These are phyloP conservation scores for Chaetoceros muelleri DNA, from an alignment of 108 stramenopile species.

Conservation along the genomic window DNA sequence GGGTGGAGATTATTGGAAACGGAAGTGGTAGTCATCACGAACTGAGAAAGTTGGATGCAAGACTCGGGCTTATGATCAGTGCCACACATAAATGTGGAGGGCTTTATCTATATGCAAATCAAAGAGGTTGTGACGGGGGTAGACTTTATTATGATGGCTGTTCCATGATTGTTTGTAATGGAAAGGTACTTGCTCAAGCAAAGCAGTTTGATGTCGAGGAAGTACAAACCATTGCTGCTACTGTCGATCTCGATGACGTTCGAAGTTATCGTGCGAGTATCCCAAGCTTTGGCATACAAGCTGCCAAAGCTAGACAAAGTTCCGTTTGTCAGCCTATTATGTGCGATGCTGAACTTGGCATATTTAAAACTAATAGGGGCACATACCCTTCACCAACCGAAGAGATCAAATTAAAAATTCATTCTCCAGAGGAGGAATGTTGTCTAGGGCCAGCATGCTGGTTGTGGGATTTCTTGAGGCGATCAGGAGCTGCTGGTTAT, in stretches of 20 bases:
- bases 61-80: constrained; percentile 78
- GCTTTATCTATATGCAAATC: constrained; percentile 95
- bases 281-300: constrained; percentile 86
- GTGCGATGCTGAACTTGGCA: background rate
- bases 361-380: background rate
- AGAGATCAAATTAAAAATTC: constrained; percentile 20
- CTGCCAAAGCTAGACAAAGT: constrained; percentile 20
- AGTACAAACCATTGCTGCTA: constrained; percentile 88
- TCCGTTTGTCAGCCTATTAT: background rate
- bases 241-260: constrained; percentile 92
- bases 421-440: constrained; percentile 92
- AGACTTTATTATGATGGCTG: constrained; percentile 93
- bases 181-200: constrained; percentile 86
- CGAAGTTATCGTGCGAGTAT: constrained; percentile 79
- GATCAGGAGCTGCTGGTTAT: constrained; percentile 88
- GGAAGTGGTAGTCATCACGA: constrained; percentile 96
- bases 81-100: constrained; percentile 95
- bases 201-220: constrained; percentile 86
- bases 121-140: constrained; percentile 95
- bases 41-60: constrained; percentile 73
- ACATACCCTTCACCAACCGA: constrained; percentile 3
- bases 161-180: constrained; percentile 90
- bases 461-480: constrained; percentile 97
- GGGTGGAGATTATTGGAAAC: constrained; percentile 95
- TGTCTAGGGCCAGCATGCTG: constrained; percentile 97